A percentile compares a stretch with the other conserved stretches of the same genome.
These are phyloP conservation scores for Actinomucor elegans DNA, from an alignment of 371 early-diverging fungal species.

Conservation along the genomic window DNA sequence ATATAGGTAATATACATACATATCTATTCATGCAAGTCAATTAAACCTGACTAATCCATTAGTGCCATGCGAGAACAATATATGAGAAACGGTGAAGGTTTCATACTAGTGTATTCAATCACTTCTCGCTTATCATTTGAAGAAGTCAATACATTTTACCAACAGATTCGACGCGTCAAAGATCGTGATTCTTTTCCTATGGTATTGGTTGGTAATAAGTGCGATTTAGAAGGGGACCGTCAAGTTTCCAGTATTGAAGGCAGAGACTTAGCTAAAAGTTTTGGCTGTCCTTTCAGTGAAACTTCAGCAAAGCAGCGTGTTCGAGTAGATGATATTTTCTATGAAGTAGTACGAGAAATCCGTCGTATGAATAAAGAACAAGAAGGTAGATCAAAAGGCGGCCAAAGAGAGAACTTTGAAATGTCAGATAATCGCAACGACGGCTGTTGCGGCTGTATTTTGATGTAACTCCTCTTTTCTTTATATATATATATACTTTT, in stretches of 20 bases:
- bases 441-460: conserved; percentile 19
- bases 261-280: conserved; percentile 25
- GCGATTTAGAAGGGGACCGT: conserved; percentile 53
- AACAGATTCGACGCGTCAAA: conserved; percentile 82
- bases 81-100: conserved; percentile 89
- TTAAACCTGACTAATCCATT: too few species aligned
- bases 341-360: conserved; percentile 83
- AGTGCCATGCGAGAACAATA: conserved; percentile 79
- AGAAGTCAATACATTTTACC: conserved; percentile 76
- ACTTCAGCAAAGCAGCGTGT: conserved; percentile 74
- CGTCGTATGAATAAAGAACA: conserved; percentile 68
- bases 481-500: neutral
- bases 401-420: conserved; percentile 21
- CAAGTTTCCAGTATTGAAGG: conserved; percentile 51
- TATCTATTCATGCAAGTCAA: too few species aligned
- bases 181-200: conserved; percentile 75
- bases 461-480: conserved; percentile 18
- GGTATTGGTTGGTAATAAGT: conserved; percentile 69
- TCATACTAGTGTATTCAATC: conserved; percentile 80
- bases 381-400: conserved; percentile 25
- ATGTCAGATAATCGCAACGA: conserved; percentile 13
- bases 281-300: conserved; percentile 27
- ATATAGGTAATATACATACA: conserved; percentile 56
- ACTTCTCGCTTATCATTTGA: conserved; percentile 76
- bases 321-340: conserved; percentile 91